A percentile compares a stretch with the other conserved stretches of the same genome.
Evolutionary conservation across 2,329 filamentous ascomycete species (phyloP).

Genomic region (Neofusicoccum ribis): DNA sequence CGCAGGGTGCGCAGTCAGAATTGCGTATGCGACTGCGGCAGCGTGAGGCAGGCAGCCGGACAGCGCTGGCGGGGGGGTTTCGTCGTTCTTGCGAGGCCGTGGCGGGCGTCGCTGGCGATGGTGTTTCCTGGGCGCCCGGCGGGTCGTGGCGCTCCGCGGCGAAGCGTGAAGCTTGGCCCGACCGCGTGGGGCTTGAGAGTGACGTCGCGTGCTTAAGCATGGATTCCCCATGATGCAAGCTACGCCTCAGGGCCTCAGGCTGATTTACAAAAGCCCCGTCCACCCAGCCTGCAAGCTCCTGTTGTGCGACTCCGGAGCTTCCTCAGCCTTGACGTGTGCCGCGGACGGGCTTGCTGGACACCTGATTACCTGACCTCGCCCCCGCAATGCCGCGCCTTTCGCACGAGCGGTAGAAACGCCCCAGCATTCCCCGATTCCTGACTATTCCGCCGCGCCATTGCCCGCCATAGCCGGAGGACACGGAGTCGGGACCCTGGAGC

Average conservation of each 20-base stretch:
- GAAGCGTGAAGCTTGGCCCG: constrained; percentile 10
- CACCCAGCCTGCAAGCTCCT: neutral
- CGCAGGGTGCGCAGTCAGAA: neutral
- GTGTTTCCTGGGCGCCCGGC: neutral
- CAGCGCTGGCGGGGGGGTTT: neutral
- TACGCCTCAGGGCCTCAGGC: neutral
- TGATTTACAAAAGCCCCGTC: constrained; percentile 8
- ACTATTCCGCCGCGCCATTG: neutral
- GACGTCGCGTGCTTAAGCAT: constrained; percentile 10
- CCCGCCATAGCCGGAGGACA: constrained; percentile 1
- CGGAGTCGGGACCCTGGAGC: neutral
- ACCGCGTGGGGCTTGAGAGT: neutral
- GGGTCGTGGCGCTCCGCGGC: neutral
- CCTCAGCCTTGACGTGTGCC: neutral
- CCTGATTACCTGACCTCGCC: neutral
- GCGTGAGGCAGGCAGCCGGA: neutral
- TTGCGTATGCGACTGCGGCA: neutral
- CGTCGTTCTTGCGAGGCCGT: neutral
- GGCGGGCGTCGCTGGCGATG: neutral
- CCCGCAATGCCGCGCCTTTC: constrained; percentile 4
- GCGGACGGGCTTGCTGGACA: neutral
- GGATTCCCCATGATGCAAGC: constrained; percentile 13
- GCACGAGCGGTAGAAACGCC: constrained; percentile 6
- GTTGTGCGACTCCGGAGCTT: neutral
- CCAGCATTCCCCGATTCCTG: neutral